A percentile compares a stretch with the other conserved stretches of the same genome.
phyloP scores from a whole-genome alignment of 2,329 filamentous ascomycete species.

The Exophiala sideris region DNA sequence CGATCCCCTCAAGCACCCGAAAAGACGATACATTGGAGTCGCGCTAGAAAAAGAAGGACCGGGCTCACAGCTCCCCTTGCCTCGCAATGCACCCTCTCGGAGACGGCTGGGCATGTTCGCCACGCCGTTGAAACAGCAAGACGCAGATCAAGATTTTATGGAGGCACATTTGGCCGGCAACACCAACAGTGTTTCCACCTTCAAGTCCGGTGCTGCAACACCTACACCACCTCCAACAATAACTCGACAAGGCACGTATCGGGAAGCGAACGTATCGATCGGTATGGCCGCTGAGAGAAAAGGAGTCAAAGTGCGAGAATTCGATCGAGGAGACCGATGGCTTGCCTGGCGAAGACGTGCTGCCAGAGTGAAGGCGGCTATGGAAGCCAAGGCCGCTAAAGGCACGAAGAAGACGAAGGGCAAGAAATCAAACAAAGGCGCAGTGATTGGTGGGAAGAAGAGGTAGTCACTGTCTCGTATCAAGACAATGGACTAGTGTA shows the following conservation, averaged over 20 bases:
- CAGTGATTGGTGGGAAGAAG: slow-evolving; percentile 16
- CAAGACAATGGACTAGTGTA: not conserved
- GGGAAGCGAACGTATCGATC: slow-evolving; percentile 53
- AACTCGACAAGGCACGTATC: slow-evolving; percentile 28
- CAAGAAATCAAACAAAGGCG: slow-evolving; percentile 49
- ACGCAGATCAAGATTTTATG: slow-evolving; percentile 18
- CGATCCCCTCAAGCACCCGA: slow-evolving; percentile 76
- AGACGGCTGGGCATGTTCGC: slow-evolving; percentile 72
- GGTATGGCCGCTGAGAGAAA: slow-evolving; percentile 45
- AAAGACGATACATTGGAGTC: slow-evolving; percentile 91
- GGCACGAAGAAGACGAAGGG: slow-evolving; percentile 63
- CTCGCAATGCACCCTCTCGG: slow-evolving; percentile 67
- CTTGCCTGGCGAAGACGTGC: slow-evolving; percentile 62
- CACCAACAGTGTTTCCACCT: slow-evolving; percentile 11
- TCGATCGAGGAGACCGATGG: slow-evolving; percentile 59
- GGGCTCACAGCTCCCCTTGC: slow-evolving; percentile 70
- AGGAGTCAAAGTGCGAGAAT: slow-evolving; percentile 54
- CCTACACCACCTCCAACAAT: slow-evolving; percentile 30
- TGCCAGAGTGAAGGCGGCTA: slow-evolving; percentile 45
- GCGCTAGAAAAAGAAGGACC: slow-evolving; percentile 68
- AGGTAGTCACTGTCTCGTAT: not conserved
- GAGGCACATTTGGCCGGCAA: slow-evolving; percentile 16
- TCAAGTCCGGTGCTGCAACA: slow-evolving; percentile 27
- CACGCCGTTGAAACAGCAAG: slow-evolving; percentile 36
- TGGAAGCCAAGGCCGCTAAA: slow-evolving; percentile 60